phyloP scores from a whole-genome alignment of 805 yeast species.

The Wickerhamiella parazyma region DNA sequence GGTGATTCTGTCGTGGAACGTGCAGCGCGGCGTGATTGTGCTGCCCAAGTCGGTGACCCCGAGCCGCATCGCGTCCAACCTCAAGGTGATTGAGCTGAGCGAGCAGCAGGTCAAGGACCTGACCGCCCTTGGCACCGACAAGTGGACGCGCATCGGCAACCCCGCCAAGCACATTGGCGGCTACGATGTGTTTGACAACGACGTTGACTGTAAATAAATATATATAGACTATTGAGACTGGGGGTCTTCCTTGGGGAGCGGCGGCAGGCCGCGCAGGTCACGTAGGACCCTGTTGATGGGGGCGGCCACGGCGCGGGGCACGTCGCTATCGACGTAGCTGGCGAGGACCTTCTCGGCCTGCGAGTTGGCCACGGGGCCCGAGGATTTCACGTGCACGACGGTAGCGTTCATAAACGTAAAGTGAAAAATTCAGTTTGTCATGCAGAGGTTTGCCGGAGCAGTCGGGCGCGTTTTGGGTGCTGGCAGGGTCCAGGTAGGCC shows the following conservation, averaged over 20 bases:
- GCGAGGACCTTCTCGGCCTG: constrained; percentile 19
- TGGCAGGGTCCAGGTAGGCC: background rate
- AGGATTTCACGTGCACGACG: constrained; percentile 16
- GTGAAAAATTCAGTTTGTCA: background rate
- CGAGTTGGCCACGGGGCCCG: constrained; percentile 15
- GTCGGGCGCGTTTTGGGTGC: background rate
- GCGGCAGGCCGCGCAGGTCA: constrained; percentile 70
- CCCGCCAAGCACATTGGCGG: constrained; percentile 8
- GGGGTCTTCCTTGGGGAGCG: constrained; percentile 22
- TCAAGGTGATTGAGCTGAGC: constrained; percentile 30
- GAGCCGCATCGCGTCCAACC: constrained; percentile 39
- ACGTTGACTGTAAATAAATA: constrained; percentile 4
- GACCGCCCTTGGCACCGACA: constrained; percentile 20
- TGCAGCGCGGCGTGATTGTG: constrained; percentile 45
- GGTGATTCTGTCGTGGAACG: constrained; percentile 49
- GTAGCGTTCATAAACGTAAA: constrained; percentile 10
- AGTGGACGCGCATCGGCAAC: constrained; percentile 2
- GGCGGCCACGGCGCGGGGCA: constrained; percentile 33
- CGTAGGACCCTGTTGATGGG: constrained; percentile 65
- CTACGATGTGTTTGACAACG: constrained; percentile 4
- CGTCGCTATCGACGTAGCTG: constrained; percentile 24
- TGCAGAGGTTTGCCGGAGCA: constrained; percentile 1
- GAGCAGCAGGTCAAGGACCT: constrained; percentile 30
- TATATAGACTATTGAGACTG: background rate
- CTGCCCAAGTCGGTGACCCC: constrained; percentile 61